A percentile compares a stretch with the other conserved stretches of the same genome.
These are phyloP conservation scores for Huntiella bhutanensis DNA, from an alignment of 2,329 filamentous ascomycete species.

Conservation along the genomic window DNA sequence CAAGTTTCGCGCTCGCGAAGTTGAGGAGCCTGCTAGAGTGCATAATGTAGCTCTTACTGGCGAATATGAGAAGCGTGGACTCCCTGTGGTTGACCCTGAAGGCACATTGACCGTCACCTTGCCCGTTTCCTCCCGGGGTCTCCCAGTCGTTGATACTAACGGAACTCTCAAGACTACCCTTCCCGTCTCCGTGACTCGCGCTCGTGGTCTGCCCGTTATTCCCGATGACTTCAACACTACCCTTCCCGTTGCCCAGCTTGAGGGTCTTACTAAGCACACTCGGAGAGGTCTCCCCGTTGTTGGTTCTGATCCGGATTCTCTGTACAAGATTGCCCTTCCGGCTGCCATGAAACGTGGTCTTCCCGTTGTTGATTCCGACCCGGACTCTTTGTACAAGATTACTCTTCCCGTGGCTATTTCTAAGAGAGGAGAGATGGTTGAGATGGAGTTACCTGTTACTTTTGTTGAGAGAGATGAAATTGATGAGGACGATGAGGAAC, in stretches of 20 bases:
- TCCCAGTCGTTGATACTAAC: background rate
- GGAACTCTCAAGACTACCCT: constrained; percentile 6
- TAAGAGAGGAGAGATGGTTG: background rate
- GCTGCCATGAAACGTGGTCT: constrained; percentile 3
- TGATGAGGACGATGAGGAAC: constrained; percentile 1
- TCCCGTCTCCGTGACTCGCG: constrained; percentile 2
- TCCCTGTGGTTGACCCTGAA: background rate
- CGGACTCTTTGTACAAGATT: constrained; percentile 8
- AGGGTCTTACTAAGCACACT: constrained; percentile 1
- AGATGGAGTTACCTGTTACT: constrained; percentile 4
- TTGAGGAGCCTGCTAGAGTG: too few relatives aligned
- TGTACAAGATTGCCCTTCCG: constrained; percentile 9
- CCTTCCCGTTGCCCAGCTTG: constrained; percentile 4
- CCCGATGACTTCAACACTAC: constrained; percentile 7
- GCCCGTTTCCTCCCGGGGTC: background rate
- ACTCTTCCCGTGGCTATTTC: constrained; percentile 2
- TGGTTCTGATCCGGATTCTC: constrained; percentile 3
- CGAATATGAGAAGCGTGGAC: background rate
- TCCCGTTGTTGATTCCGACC: constrained; percentile 7
- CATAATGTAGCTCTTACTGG: too few relatives aligned
- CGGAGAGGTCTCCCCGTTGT: constrained; percentile 8
- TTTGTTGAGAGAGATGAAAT: constrained; percentile 3
- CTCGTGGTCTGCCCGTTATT: constrained; percentile 6
- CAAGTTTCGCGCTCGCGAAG: too few relatives aligned
- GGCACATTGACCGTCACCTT: constrained; percentile 2